phyloP scores from a whole-genome alignment of 768 basidiomycete species.

The Neoboletus subvelutipes region DNA sequence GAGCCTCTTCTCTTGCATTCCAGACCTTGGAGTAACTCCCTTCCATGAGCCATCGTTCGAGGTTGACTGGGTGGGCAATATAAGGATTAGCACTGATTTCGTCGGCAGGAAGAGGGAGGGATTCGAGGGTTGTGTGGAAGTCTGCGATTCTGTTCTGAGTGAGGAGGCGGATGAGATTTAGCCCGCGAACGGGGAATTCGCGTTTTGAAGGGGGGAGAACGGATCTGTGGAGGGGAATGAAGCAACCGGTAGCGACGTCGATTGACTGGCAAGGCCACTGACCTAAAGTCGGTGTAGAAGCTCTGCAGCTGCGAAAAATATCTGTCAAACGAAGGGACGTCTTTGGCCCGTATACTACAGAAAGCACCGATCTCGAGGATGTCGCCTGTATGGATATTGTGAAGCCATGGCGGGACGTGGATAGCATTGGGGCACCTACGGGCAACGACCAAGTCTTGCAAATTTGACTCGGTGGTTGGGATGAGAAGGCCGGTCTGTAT shows the following conservation, averaged over 20 bases:
- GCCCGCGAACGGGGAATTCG: constrained; percentile 85
- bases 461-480: constrained; percentile 62
- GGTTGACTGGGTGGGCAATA: constrained; percentile 83
- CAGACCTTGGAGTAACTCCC: constrained; percentile 98
- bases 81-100: constrained; percentile 66
- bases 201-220: constrained; percentile 79
- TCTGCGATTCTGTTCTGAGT: constrained; percentile 96
- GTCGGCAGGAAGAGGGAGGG: constrained; percentile 70
- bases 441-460: constrained; percentile 68
- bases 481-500: constrained; percentile 75
- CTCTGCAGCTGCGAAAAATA: constrained; percentile 91
- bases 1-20: constrained; percentile 90
- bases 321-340: constrained; percentile 91
- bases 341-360: constrained; percentile 85
- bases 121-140: constrained; percentile 96
- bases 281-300: constrained; percentile 88
- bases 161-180: constrained; percentile 92
- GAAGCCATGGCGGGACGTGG: background rate
- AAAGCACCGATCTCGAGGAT: constrained; percentile 95
- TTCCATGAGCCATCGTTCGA: constrained; percentile 98
- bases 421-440: constrained; percentile 49
- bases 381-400: constrained; percentile 56
- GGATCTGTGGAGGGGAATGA: constrained; percentile 42
- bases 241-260: constrained; percentile 2
- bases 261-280: constrained; percentile 2